Conservation (phyloP, 1,139 yeast species). For the Yamadazyma triangularis region DNA sequence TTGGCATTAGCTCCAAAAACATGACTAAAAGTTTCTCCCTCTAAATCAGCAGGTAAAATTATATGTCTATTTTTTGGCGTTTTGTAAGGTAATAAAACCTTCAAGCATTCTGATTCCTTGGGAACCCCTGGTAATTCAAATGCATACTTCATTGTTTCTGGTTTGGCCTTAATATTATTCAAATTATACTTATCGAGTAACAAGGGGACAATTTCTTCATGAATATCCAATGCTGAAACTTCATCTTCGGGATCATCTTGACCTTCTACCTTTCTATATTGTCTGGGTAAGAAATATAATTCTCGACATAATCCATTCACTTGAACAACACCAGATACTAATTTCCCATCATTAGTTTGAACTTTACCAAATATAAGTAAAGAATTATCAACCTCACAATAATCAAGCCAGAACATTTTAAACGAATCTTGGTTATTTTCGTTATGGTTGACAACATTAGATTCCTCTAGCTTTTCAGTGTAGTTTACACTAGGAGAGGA, state of each 20-base stretch:
- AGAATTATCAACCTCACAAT: conserved; percentile 67
- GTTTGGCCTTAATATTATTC: conserved; percentile 61
- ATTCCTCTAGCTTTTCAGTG: conserved; percentile 44
- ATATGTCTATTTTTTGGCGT: conserved; percentile 49
- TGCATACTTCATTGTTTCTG: conserved; percentile 76
- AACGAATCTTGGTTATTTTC: conserved; percentile 38
- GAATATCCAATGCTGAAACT: conserved; percentile 60
- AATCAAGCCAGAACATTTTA: conserved; percentile 88
- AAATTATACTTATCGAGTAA: conserved; percentile 62
- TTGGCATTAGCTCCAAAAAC: conserved; percentile 77
- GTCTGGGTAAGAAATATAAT: conserved; percentile 73
- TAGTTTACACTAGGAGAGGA: conserved; percentile 24
- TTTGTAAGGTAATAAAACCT: conserved; percentile 69
- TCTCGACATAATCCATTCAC: conserved; percentile 68
- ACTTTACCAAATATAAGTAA: conserved; percentile 83
- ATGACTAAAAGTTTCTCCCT: conserved; percentile 72
- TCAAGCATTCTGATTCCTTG: conserved; percentile 72
- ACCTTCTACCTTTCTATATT: conserved; percentile 30
- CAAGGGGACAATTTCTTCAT: conserved; percentile 68
- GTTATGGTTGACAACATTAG: conserved; percentile 35
- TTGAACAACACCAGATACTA: conserved; percentile 77
- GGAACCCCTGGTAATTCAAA: conserved; percentile 84
- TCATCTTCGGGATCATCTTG: conserved; percentile 36
- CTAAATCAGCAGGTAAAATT: conserved; percentile 56
- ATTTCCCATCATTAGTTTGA: conserved; percentile 50